Conservation (phyloP, 2,329 filamentous ascomycete species). For the Scedosporium aurantiacum region DNA sequence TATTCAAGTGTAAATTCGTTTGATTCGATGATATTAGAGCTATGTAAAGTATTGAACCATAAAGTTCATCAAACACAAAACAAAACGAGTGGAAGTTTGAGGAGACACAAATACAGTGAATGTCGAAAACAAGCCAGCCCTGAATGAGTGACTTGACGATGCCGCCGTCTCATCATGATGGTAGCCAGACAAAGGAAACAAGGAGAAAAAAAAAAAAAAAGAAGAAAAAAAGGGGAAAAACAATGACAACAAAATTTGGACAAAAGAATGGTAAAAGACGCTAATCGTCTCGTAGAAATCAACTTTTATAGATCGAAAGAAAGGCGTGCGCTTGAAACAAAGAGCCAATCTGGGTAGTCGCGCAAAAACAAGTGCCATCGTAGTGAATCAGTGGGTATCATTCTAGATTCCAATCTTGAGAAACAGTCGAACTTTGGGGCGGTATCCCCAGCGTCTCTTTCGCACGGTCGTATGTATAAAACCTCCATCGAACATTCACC, state of each 20-base stretch:
- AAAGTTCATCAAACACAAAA: neutral
- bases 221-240: slow-evolving; percentile 6
- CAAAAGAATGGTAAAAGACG: slow-evolving; percentile 3
- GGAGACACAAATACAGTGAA: neutral
- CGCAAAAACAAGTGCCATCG: slow-evolving; percentile 2
- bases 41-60: neutral
- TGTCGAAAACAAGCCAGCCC: neutral
- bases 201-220: neutral
- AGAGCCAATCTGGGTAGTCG: neutral
- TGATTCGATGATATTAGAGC: neutral
- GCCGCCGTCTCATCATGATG: slow-evolving; percentile 4
- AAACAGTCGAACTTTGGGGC: neutral
- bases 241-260: slow-evolving; percentile 4
- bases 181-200: slow-evolving; percentile 3
- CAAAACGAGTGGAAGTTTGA: neutral
- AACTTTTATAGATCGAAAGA: no score
- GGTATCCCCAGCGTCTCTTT: neutral
- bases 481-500: no score
- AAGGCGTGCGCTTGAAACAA: neutral
- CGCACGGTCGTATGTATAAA: neutral
- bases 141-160: slow-evolving; percentile 2
- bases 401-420: slow-evolving; percentile 11
- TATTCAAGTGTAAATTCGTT: no score
- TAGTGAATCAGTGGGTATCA: slow-evolving; percentile 15
- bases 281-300: no score